These are phyloP conservation scores for Hydrangea macrophylla DNA, from an alignment of 148 eudicot species.

Conservation along the genomic window DNA sequence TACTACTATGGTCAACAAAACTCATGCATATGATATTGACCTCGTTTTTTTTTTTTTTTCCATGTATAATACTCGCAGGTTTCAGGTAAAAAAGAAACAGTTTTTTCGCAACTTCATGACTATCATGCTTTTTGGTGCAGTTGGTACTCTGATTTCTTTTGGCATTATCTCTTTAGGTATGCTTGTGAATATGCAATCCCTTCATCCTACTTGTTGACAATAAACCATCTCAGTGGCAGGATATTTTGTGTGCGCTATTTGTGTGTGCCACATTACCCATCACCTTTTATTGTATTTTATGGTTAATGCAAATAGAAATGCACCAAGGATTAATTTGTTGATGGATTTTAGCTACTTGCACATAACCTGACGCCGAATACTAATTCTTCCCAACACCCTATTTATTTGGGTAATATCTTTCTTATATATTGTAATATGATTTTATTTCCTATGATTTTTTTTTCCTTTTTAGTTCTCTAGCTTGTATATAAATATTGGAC, in stretches of 20 bases:
- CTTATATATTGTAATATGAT: no score
- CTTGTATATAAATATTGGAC: no score
- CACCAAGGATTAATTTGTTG: neutral
- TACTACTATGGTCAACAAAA: no score
- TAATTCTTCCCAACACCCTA: neutral
- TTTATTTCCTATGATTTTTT: no score
- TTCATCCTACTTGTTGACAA: neutral
- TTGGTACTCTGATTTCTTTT: conserved; percentile 75
- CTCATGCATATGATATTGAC: neutral
- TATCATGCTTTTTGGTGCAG: conserved; percentile 63
- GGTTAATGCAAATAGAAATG: neutral
- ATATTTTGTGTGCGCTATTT: no score
- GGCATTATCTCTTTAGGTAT: conserved; percentile 69
- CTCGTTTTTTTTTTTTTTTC: conserved; percentile 11
- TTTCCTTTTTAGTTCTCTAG: no score
- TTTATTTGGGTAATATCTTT: no score
- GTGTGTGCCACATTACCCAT: neutral
- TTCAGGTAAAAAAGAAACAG: conserved; percentile 84
- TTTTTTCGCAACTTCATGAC: conserved; percentile 81
- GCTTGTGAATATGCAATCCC: conserved; percentile 8
- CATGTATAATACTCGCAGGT: conserved; percentile 37
- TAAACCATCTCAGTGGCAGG: neutral
- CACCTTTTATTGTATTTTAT: no score
- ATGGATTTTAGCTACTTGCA: neutral
- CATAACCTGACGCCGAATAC: neutral